Percentiles rank a stretch among this genome's conserved stretches.
Conservation (phyloP, 2,329 filamentous ascomycete genomes). For the Bipolaris zeicola region DNA sequence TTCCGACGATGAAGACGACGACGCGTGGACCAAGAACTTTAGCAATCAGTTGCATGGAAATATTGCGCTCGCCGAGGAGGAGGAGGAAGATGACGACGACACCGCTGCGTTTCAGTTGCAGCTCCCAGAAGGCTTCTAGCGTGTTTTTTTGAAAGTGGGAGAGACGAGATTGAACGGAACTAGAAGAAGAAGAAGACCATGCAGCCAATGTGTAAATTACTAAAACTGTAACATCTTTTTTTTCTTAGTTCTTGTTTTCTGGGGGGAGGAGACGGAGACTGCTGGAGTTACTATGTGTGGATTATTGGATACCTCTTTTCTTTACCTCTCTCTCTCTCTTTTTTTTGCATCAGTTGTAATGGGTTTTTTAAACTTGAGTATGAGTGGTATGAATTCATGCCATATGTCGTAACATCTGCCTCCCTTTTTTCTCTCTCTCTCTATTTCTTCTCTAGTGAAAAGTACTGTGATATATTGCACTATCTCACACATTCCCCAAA, state of each 20-base stretch:
- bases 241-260: neutral
- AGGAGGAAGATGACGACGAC: slow-evolving; percentile 31
- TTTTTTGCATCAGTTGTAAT: neutral
- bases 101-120: slow-evolving; percentile 39
- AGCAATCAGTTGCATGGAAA: slow-evolving; percentile 29
- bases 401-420: no score
- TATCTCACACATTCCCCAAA: no score
- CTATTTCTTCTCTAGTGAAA: no score
- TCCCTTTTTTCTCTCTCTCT: no score
- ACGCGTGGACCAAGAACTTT: slow-evolving; percentile 42
- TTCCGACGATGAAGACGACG: slow-evolving; percentile 37
- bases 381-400: neutral
- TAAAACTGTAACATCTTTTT: neutral
- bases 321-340: neutral
- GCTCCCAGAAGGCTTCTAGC: slow-evolving; percentile 40
- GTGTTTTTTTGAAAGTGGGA: no score
- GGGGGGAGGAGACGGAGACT: neutral
- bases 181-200: neutral
- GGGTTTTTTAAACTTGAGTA: neutral
- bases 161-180: neutral
- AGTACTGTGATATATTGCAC: no score
- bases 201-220: neutral
- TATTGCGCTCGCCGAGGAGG: slow-evolving; percentile 37
- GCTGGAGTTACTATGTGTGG: neutral
- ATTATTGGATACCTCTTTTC: slow-evolving; percentile 20